These are phyloP conservation scores for Salix arbutifolia DNA, from an alignment of 345 rosid species.

Conservation along the genomic window DNA sequence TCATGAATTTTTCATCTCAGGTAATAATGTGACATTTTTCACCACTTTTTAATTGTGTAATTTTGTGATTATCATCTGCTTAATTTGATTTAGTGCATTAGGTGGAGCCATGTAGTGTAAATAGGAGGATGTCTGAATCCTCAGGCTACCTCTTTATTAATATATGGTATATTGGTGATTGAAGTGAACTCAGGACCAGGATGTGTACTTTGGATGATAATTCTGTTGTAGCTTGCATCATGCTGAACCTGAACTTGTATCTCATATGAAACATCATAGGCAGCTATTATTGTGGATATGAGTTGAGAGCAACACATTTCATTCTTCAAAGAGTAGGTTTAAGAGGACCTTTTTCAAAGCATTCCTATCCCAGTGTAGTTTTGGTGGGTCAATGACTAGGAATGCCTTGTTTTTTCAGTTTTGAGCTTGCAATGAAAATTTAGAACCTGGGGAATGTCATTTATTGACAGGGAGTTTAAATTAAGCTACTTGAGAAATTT, in stretches of 20 bases:
- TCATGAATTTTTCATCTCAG: slow-evolving; percentile 85
- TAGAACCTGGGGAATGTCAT: neutral
- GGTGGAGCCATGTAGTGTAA: neutral
- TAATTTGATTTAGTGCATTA: neutral
- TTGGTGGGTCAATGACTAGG: neutral
- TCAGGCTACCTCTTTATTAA: neutral
- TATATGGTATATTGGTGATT: neutral
- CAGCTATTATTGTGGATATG: neutral
- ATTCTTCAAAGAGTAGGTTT: neutral
- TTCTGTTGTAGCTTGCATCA: neutral
- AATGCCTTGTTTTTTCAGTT: neutral
- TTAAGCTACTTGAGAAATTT: neutral
- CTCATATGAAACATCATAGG: neutral
- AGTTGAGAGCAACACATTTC: neutral
- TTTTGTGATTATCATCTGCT: neutral
- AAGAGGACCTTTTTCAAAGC: neutral
- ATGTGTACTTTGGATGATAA: neutral
- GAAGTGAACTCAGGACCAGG: neutral
- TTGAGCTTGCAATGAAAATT: neutral
- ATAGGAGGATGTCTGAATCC: neutral
- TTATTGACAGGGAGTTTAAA: neutral
- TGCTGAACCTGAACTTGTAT: neutral
- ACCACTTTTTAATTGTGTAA: neutral
- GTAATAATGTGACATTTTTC: slow-evolving; percentile 25
- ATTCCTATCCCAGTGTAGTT: neutral